Percentiles rank a stretch among this genome's conserved stretches.
phyloP scores from a whole-genome alignment of 192 early-diverging fungal genomes.

The Coemansia pectinata region DNA sequence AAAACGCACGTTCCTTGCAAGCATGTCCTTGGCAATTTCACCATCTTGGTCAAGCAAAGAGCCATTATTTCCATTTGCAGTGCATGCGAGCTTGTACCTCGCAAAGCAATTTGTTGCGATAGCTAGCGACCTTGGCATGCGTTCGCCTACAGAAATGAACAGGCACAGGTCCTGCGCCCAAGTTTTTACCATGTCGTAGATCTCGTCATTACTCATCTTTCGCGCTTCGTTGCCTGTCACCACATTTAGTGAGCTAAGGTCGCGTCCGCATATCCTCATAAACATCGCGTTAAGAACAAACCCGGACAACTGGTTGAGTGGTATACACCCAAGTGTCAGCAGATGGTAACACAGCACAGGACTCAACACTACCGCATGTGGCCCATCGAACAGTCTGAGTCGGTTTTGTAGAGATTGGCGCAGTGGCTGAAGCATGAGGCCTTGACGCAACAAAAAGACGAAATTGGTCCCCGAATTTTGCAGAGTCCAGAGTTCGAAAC shows the following conservation, averaged over 20 bases:
- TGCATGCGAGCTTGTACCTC: constrained; percentile 16
- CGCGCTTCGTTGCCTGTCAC: constrained; percentile 12
- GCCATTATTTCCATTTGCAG: not conserved
- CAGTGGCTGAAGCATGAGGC: not conserved
- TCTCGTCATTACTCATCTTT: not conserved
- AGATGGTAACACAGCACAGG: constrained; percentile 36
- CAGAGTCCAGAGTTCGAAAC: constrained; percentile 14
- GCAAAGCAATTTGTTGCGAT: constrained; percentile 12
- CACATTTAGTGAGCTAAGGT: constrained; percentile 2
- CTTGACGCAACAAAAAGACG: constrained; percentile 16
- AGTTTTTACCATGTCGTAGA: not conserved
- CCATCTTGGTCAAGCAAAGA: constrained; percentile 8
- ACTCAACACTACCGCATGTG: constrained; percentile 10
- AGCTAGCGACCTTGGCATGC: constrained; percentile 12
- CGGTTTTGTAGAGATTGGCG: constrained; percentile 13
- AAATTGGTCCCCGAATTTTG: not conserved
- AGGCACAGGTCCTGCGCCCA: constrained; percentile 17
- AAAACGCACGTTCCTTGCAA: not conserved
- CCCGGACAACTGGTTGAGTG: not conserved
- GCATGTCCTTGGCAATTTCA: constrained; percentile 19
- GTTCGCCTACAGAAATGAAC: not conserved
- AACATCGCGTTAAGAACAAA: constrained; percentile 12
- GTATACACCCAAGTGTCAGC: constrained; percentile 15
- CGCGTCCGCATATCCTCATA: not conserved
- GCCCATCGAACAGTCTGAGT: not conserved